Evolutionary conservation across 1,284 basidiomycete genomes (phyloP).

Genomic region (Moesziomyces sp.): DNA sequence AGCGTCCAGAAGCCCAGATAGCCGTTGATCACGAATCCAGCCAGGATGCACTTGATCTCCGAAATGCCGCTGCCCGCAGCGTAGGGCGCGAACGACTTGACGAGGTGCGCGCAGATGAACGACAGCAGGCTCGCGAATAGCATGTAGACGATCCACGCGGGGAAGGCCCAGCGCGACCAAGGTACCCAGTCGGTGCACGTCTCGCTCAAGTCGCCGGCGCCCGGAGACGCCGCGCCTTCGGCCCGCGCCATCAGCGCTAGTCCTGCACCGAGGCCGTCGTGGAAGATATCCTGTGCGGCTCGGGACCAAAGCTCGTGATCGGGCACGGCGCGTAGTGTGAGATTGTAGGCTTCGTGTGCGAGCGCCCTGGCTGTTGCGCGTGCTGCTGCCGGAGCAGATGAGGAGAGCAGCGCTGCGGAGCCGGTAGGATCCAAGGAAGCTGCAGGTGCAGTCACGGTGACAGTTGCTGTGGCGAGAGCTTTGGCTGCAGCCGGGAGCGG

Average conservation of each 20-base stretch:
- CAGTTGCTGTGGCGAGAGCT: slow-evolving; percentile 33
- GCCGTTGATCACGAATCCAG: slow-evolving; percentile 95
- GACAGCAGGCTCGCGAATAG: slow-evolving; percentile 75
- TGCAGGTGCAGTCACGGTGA: slow-evolving; percentile 26
- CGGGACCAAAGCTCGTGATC: slow-evolving; percentile 28
- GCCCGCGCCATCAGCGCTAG: slow-evolving; percentile 29
- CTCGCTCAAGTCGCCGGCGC: slow-evolving; percentile 69
- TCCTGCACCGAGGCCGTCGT: slow-evolving; percentile 70
- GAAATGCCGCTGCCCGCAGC: slow-evolving; percentile 98
- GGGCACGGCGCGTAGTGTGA: slow-evolving; percentile 19
- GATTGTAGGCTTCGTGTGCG: slow-evolving; percentile 21
- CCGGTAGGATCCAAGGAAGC: slow-evolving; percentile 1
- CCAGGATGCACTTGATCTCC: slow-evolving; percentile 98
- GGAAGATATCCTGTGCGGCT: slow-evolving; percentile 68
- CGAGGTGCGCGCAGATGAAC: slow-evolving; percentile 78
- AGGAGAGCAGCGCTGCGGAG: slow-evolving; percentile 4
- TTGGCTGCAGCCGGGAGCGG: slow-evolving; percentile 46
- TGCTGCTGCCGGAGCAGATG: slow-evolving; percentile 11
- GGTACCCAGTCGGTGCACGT: slow-evolving; percentile 91
- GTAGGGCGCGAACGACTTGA: slow-evolving; percentile 88
- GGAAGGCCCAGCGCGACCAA: slow-evolving; percentile 84
- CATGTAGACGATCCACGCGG: slow-evolving; percentile 85
- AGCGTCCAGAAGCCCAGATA: slow-evolving; percentile 91
- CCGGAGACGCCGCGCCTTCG: slow-evolving; percentile 7
- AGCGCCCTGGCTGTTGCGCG: neutral